Percentiles rank a stretch among this genome's conserved stretches.
phyloP scores from a whole-genome alignment of 2,329 filamentous ascomycete genomes.

The Epichloe hybrida region DNA sequence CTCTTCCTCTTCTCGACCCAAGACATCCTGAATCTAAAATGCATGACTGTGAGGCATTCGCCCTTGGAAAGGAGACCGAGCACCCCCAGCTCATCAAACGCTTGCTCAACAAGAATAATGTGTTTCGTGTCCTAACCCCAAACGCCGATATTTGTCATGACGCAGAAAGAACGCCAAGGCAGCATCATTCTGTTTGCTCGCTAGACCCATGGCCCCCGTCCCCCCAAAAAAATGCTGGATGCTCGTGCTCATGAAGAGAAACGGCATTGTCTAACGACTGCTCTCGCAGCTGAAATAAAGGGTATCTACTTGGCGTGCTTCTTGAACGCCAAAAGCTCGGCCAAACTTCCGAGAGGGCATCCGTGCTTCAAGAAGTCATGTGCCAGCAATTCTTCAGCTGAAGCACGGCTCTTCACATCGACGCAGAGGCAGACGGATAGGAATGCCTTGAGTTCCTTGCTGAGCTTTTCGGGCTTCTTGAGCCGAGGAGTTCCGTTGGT shows the following conservation, averaged over 20 bases:
- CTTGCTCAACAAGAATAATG: slow-evolving; percentile 1
- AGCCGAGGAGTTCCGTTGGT: slow-evolving; percentile 93
- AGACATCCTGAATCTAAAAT: neutral
- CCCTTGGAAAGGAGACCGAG: neutral
- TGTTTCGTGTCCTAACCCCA: slow-evolving; percentile 2
- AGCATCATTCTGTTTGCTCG: slow-evolving; percentile 6
- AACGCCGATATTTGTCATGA: slow-evolving; percentile 5
- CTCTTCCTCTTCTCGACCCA: neutral
- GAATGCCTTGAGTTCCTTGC: slow-evolving; percentile 96
- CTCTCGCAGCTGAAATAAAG: neutral
- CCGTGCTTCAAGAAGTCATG: slow-evolving; percentile 94
- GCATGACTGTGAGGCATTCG: neutral
- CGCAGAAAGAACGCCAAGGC: neutral
- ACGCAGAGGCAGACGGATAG: slow-evolving; percentile 92
- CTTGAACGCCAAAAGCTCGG: slow-evolving; percentile 81
- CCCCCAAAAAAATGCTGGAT: neutral
- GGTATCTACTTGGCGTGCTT: slow-evolving; percentile 49
- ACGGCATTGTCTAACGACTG: neutral
- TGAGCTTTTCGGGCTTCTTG: slow-evolving; percentile 96
- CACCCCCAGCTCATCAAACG: slow-evolving; percentile 1
- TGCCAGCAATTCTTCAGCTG: slow-evolving; percentile 73
- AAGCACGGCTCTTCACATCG: slow-evolving; percentile 87
- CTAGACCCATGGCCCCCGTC: neutral
- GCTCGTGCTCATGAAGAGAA: slow-evolving; percentile 1
- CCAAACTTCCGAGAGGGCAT: slow-evolving; percentile 68